Conservation (phyloP, 805 yeast species). For the Soucietia sequanensis region DNA sequence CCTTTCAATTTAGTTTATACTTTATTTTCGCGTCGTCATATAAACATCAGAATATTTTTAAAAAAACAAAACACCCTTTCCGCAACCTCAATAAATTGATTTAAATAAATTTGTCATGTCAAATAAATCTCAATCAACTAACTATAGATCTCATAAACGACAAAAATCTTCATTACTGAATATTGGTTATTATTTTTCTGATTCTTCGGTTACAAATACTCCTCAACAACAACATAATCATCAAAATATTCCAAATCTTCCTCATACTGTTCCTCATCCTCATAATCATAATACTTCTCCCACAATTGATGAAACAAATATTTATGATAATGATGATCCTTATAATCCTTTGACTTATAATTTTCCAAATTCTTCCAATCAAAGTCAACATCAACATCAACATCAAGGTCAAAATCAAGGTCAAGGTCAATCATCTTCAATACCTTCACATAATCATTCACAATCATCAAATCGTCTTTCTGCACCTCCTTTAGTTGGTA, state of each 20-base stretch:
- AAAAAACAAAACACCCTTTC: too few species aligned
- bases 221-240: constrained; percentile 6
- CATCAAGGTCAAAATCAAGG: constrained; percentile 2
- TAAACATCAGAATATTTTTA: too few species aligned
- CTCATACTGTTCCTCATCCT: constrained; percentile 3
- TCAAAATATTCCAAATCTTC: not conserved
- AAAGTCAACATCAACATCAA: constrained; percentile 4
- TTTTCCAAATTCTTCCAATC: too few species aligned
- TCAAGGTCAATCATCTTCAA: too few species aligned
- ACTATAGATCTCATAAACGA: constrained; percentile 31
- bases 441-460: constrained; percentile 3
- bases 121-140: too few species aligned
- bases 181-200: constrained; percentile 25
- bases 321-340: constrained; percentile 7
- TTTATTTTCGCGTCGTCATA: too few species aligned
- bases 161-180: constrained; percentile 36
- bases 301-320: constrained; percentile 7
- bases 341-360: constrained; percentile 15
- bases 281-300: constrained; percentile 5
- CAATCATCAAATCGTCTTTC: not conserved
- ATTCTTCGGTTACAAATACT: constrained; percentile 1
- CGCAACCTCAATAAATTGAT: too few species aligned
- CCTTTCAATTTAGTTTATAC: too few species aligned
- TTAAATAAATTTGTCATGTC: too few species aligned
- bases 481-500: not conserved